A percentile compares a stretch with the other conserved stretches of the same genome.
Evolutionary conservation across 2,329 filamentous ascomycete species (phyloP).

Genomic region (Aspergillus hiratsukae): DNA sequence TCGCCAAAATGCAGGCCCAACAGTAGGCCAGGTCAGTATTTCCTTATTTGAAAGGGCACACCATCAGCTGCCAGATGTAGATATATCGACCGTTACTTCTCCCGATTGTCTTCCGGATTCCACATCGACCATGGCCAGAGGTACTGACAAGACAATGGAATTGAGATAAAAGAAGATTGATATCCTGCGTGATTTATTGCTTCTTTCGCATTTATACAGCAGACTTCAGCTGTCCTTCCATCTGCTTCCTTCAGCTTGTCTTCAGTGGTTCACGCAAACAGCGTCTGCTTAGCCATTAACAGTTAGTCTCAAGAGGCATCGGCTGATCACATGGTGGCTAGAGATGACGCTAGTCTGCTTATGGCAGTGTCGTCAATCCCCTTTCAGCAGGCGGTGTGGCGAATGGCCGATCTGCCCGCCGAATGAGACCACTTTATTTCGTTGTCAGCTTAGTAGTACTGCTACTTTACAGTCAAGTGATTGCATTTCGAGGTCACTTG

Average conservation of each 20-base stretch:
- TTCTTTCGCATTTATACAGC: neutral
- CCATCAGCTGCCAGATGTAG: neutral
- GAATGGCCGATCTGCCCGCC: neutral
- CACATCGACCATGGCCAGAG: neutral
- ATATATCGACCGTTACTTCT: neutral
- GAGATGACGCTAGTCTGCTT: constrained; percentile 5
- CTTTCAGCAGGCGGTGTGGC: constrained; percentile 8
- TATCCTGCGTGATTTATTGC: neutral
- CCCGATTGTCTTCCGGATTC: neutral
- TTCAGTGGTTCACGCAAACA: constrained; percentile 3
- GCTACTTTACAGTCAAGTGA: neutral
- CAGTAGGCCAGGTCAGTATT: neutral
- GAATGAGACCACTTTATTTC: neutral
- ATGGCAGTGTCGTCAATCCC: neutral
- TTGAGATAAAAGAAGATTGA: neutral
- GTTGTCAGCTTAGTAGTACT: neutral
- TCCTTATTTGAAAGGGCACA: neutral
- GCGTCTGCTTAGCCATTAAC: constrained; percentile 4
- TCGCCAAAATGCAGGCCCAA: constrained; percentile 13
- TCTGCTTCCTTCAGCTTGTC: neutral
- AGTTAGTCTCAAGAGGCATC: neutral
- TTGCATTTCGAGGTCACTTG: neutral
- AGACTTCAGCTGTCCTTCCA: neutral
- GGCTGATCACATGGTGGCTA: constrained; percentile 8
- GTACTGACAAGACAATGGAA: neutral